Evolutionary conservation across 148 eudicot species (phyloP).

Genomic region (Gaultheria prostrata): DNA sequence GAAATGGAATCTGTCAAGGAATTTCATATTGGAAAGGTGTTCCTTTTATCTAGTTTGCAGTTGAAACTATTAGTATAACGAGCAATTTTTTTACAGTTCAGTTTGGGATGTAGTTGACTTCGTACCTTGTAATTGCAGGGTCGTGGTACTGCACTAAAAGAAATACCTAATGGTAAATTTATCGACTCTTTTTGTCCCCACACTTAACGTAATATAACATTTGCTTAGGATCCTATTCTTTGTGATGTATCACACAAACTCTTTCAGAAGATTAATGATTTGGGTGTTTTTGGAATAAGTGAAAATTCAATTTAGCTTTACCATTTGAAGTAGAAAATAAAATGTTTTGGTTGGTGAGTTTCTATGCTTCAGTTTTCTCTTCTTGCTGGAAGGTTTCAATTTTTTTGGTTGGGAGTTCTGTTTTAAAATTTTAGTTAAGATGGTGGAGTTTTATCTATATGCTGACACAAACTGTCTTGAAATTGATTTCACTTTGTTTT

Average conservation of each 20-base stretch:
- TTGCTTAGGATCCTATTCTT: background rate
- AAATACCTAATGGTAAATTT: slow-evolving; percentile 82
- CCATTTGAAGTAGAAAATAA: background rate
- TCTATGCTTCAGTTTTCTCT: background rate
- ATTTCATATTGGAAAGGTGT: slow-evolving; percentile 68
- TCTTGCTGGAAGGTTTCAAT: background rate
- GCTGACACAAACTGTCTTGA: background rate
- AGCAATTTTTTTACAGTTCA: background rate
- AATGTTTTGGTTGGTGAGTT: background rate
- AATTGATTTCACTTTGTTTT: background rate
- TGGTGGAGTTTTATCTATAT: background rate
- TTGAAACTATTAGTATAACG: background rate
- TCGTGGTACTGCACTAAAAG: slow-evolving; percentile 76
- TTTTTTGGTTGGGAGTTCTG: background rate
- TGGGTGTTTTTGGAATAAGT: background rate
- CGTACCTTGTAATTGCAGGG: slow-evolving; percentile 63
- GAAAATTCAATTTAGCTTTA: background rate
- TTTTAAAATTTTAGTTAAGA: background rate
- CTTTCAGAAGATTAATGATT: background rate
- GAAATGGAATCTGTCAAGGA: slow-evolving; percentile 69
- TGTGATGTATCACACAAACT: background rate
- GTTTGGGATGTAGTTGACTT: slow-evolving; percentile 9
- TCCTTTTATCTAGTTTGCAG: background rate
- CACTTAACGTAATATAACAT: background rate
- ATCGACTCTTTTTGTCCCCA: background rate